These are phyloP conservation scores for Fusarium pininemorale DNA, from an alignment of 2,329 filamentous ascomycete species.

Conservation along the genomic window DNA sequence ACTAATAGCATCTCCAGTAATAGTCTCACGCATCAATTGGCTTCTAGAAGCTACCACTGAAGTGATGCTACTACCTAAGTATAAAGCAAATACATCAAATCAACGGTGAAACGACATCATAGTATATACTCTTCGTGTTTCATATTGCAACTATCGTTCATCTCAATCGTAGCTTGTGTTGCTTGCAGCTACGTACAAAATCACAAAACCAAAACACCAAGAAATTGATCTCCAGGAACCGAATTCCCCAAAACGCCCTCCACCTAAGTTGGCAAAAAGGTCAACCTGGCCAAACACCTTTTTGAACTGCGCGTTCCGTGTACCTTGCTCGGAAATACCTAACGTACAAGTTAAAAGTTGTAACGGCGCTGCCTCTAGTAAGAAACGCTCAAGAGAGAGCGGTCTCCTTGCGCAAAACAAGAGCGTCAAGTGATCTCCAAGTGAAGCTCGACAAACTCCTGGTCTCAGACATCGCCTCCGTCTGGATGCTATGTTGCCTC, in stretches of 20 bases:
- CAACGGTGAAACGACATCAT: background rate
- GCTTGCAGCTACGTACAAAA: conserved; percentile 40
- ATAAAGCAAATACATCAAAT: background rate
- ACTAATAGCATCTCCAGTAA: background rate
- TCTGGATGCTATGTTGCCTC: conserved; percentile 32
- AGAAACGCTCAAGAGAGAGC: conserved; percentile 9
- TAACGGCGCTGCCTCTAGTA: conserved; percentile 14
- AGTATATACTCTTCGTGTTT: conserved; percentile 30
- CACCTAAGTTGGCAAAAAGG: conserved; percentile 36
- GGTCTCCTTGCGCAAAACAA: conserved; percentile 24
- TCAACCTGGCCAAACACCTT: conserved; percentile 54
- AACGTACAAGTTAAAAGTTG: conserved; percentile 49
- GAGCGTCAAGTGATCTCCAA: conserved; percentile 15
- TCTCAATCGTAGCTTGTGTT: conserved; percentile 44
- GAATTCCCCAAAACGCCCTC: conserved; percentile 41
- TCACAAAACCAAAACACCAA: conserved; percentile 42
- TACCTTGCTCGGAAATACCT: conserved; percentile 48
- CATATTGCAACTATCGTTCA: conserved; percentile 35
- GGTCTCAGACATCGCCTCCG: conserved; percentile 32
- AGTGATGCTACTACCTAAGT: background rate
- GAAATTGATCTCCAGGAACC: conserved; percentile 40
- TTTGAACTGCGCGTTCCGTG: conserved; percentile 54
- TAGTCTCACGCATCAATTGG: background rate
- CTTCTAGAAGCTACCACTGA: background rate
- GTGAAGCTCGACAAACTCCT: conserved; percentile 20